Conservation (phyloP, 108 stramenopile genomes). For the Seminavis robusta region DNA sequence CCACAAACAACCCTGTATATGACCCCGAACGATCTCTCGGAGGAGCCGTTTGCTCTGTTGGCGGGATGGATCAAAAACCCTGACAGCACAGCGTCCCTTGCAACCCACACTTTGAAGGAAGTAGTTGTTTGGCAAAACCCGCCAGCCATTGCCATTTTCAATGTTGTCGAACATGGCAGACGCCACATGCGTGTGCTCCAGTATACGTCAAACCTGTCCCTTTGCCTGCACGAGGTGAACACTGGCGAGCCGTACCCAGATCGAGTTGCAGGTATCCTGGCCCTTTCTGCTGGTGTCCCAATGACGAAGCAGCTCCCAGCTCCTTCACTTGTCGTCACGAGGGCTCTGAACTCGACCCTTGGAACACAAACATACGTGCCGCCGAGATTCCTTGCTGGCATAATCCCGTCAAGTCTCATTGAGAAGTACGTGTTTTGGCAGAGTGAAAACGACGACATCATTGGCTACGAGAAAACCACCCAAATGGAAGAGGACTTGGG, state of each 20-base stretch:
- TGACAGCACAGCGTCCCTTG: constrained; percentile 31
- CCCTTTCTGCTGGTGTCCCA: constrained; percentile 85
- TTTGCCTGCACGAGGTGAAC: constrained; percentile 86
- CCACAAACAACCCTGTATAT: constrained; percentile 87
- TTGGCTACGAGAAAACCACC: constrained; percentile 74
- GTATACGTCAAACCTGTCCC: constrained; percentile 89
- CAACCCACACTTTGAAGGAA: constrained; percentile 91
- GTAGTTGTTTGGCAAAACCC: constrained; percentile 93
- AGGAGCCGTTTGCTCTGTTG: constrained; percentile 81
- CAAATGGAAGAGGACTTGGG: constrained; percentile 44
- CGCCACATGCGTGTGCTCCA: constrained; percentile 91
- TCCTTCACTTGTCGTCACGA: constrained; percentile 82
- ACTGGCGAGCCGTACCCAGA: constrained; percentile 90
- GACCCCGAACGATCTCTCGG: constrained; percentile 74
- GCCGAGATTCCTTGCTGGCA: constrained; percentile 83
- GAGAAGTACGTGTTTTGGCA: constrained; percentile 97
- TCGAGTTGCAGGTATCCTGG: constrained; percentile 78
- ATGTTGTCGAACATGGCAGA: constrained; percentile 95
- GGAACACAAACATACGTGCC: constrained; percentile 89
- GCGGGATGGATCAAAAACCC: constrained; percentile 90
- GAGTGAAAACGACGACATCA: constrained; percentile 86
- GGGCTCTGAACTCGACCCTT: constrained; percentile 76
- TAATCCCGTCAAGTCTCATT: constrained; percentile 90
- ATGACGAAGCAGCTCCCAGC: constrained; percentile 78
- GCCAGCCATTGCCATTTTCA: constrained; percentile 90